phyloP scores from a whole-genome alignment of 1,139 yeast species.

The Pichiaceae sp. region DNA sequence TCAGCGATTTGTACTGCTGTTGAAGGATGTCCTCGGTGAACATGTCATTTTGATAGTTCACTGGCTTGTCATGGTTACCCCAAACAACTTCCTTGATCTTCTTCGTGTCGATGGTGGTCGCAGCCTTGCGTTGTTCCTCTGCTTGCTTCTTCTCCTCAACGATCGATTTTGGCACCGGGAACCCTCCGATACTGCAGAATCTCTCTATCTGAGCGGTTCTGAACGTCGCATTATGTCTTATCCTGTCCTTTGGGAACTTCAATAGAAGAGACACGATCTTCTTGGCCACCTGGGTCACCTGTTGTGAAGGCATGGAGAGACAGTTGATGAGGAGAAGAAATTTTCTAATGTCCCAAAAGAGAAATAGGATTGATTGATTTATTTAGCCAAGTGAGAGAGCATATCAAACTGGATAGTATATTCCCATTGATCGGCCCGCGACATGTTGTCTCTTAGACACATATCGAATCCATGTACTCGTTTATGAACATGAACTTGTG shows the following conservation, averaged over 20 bases:
- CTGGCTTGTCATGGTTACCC: constrained; percentile 27
- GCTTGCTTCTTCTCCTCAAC: constrained; percentile 24
- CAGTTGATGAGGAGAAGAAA: background rate
- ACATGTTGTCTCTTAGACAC: background rate
- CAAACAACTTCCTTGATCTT: constrained; percentile 21
- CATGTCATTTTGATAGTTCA: constrained; percentile 28
- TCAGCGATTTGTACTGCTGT: constrained; percentile 52
- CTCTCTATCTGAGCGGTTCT: constrained; percentile 58
- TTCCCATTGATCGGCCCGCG: background rate
- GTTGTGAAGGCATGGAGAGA: constrained; percentile 17
- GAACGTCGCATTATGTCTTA: constrained; percentile 60
- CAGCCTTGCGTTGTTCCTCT: constrained; percentile 17
- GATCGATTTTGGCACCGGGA: constrained; percentile 21
- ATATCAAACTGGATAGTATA: background rate
- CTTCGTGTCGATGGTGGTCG: constrained; percentile 21
- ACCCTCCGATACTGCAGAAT: constrained; percentile 38
- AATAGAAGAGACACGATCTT: constrained; percentile 33
- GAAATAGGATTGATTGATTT: background rate
- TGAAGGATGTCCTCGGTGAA: constrained; percentile 43
- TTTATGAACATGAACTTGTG: background rate
- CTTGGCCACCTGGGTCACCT: constrained; percentile 22
- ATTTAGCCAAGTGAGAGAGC: background rate
- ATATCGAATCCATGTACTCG: background rate
- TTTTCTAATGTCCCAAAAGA: background rate
- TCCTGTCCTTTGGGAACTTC: constrained; percentile 52